A percentile compares a stretch with the other conserved stretches of the same genome.
Conservation (phyloP, 1,284 basidiomycete genomes). For the Lentinula novae-zelandiae region DNA sequence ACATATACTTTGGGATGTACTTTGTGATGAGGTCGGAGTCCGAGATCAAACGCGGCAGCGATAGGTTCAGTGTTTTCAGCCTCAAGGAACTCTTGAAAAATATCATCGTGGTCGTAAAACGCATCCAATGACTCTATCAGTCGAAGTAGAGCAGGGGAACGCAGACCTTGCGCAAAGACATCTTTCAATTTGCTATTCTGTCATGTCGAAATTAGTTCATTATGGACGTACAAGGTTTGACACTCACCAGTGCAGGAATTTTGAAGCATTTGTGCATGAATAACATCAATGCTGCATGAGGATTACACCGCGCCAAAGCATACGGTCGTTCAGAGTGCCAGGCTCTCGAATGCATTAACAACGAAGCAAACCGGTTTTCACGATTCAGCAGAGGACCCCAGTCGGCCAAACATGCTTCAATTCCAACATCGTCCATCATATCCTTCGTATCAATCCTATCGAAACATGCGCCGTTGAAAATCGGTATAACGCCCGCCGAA, state of each 20-base stretch:
- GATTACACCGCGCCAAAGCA: constrained; percentile 28
- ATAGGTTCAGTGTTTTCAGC: constrained; percentile 21
- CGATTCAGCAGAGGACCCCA: constrained; percentile 36
- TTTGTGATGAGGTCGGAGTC: constrained; percentile 24
- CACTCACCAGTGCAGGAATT: constrained; percentile 25
- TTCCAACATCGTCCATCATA: constrained; percentile 30
- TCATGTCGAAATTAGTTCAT: background rate
- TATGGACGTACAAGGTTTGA: background rate
- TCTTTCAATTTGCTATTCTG: constrained; percentile 17
- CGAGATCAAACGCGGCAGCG: constrained; percentile 23
- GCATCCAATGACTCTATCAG: constrained; percentile 34
- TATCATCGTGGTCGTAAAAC: constrained; percentile 34
- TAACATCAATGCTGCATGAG: constrained; percentile 24
- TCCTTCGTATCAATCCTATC: constrained; percentile 36
- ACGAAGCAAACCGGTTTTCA: constrained; percentile 27
- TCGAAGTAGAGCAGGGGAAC: constrained; percentile 29
- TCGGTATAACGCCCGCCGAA: constrained; percentile 31
- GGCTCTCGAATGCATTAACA: constrained; percentile 34
- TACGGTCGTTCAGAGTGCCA: constrained; percentile 29
- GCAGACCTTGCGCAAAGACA: constrained; percentile 21
- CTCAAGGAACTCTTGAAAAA: constrained; percentile 30
- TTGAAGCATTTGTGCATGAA: constrained; percentile 29
- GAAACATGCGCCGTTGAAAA: constrained; percentile 30
- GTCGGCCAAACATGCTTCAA: constrained; percentile 30
- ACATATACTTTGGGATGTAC: constrained; percentile 32